These are phyloP conservation scores for Didymellaceae sp. DNA, from an alignment of 2,329 filamentous ascomycete species.

Conservation along the genomic window DNA sequence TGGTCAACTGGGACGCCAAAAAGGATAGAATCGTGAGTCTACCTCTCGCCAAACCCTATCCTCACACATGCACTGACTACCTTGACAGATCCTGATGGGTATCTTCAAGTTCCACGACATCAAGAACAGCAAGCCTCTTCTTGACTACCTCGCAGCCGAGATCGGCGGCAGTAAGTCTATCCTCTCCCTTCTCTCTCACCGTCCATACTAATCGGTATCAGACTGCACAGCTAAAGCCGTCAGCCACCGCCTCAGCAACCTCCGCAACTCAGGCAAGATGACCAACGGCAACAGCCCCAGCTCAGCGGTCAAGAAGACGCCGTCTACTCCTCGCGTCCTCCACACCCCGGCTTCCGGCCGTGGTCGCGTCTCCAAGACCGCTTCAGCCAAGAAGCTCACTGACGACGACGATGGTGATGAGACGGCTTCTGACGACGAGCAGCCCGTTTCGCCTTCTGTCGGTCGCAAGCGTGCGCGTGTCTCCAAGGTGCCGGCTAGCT, in stretches of 20 bases:
- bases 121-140: background rate
- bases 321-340: background rate
- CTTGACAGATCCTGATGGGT: conserved; percentile 5
- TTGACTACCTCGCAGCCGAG: background rate
- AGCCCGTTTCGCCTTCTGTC: background rate
- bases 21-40: conserved; percentile 2
- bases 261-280: conserved; percentile 20
- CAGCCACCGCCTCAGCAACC: conserved; percentile 28
- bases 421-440: background rate
- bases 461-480: background rate
- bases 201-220: conserved; percentile 1
- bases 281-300: background rate
- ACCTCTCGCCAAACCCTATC: no score
- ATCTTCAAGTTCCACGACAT: conserved; percentile 12
- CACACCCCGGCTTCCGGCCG: background rate
- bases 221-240: conserved; percentile 38
- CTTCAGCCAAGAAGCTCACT: background rate
- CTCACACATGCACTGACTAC: background rate
- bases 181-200: no score
- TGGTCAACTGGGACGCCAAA: conserved; percentile 3
- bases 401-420: background rate
- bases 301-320: background rate
- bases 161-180: background rate
- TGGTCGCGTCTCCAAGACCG: background rate
- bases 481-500: background rate